These are phyloP conservation scores for Eucalyptus pauciflora DNA, from an alignment of 345 rosid species.

Conservation along the genomic window DNA sequence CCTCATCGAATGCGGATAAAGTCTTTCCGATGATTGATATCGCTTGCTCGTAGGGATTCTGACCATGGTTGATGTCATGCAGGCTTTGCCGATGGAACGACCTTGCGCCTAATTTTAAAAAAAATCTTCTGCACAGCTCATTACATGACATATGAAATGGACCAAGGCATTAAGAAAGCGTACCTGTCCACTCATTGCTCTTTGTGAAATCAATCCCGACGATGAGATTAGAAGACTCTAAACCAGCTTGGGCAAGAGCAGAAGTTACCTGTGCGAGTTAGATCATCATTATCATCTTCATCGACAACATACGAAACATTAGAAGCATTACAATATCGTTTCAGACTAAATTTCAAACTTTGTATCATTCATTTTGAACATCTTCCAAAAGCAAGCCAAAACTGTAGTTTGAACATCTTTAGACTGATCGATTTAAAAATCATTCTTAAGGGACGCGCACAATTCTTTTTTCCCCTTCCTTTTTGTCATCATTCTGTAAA, in stretches of 20 bases:
- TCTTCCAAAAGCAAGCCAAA: not conserved
- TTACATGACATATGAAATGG: not conserved
- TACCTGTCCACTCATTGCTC: conserved; percentile 93
- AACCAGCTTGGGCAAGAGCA: conserved; percentile 71
- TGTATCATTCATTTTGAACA: not conserved
- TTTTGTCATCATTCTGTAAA: not conserved
- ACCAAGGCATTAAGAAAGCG: not conserved
- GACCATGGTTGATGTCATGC: conserved; percentile 37
- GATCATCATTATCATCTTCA: not conserved
- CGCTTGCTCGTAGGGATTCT: conserved; percentile 79
- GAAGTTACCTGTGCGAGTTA: conserved; percentile 44
- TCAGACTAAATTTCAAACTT: not conserved
- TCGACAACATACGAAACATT: not conserved
- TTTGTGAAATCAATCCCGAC: conserved; percentile 91
- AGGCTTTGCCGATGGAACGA: conserved; percentile 60
- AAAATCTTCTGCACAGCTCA: not conserved
- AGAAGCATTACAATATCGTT: not conserved
- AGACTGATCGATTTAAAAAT: not conserved
- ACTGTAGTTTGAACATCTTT: not conserved
- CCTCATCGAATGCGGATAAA: conserved; percentile 65
- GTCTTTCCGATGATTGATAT: conserved; percentile 74
- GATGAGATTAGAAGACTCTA: conserved; percentile 87
- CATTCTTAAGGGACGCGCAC: not conserved
- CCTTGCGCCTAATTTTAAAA: conserved; percentile 35
- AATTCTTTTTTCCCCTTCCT: not conserved